phyloP scores from a whole-genome alignment of 192 early-diverging fungal genomes.

The Rhizophagus sp. region DNA sequence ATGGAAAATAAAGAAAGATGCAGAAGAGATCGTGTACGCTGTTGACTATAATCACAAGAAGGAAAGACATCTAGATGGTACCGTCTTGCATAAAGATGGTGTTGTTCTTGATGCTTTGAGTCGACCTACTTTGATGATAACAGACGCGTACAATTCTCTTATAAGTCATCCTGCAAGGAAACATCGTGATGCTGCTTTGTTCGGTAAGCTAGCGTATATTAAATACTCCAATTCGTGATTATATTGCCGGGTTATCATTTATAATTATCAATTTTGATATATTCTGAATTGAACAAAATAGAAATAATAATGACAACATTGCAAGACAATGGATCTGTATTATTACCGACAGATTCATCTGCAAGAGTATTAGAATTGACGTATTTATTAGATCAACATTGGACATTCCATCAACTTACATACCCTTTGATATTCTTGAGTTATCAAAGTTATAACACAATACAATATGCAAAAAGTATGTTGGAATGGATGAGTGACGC shows the following conservation, averaged over 20 bases:
- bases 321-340: conserved; percentile 70
- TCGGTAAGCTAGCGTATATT: conserved; percentile 51
- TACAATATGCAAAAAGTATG: conserved; percentile 86
- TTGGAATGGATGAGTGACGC: conserved; percentile 94
- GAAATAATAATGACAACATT: conserved; percentile 66
- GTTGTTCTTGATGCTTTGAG: conserved; percentile 65
- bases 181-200: conserved; percentile 72
- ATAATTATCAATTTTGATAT: neutral
- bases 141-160: conserved; percentile 81
- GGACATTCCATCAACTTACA: conserved; percentile 60
- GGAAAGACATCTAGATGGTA: conserved; percentile 81
- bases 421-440: conserved; percentile 81
- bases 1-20: conserved; percentile 95
- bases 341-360: conserved; percentile 88
- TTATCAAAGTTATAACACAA: conserved; percentile 71
- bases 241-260: no score
- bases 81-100: conserved; percentile 64
- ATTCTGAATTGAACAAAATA: conserved; percentile 29
- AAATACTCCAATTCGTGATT: neutral
- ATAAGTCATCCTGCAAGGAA: conserved; percentile 68
- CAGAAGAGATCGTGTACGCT: conserved; percentile 92
- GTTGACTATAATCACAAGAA: conserved; percentile 95
- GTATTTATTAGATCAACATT: conserved; percentile 86
- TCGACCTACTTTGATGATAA: conserved; percentile 89
- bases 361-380: conserved; percentile 90